Percentiles rank a stretch among this genome's conserved stretches.
Evolutionary conservation across 2,329 filamentous ascomycete species (phyloP).

Genomic region (Colletotrichum incanum): DNA sequence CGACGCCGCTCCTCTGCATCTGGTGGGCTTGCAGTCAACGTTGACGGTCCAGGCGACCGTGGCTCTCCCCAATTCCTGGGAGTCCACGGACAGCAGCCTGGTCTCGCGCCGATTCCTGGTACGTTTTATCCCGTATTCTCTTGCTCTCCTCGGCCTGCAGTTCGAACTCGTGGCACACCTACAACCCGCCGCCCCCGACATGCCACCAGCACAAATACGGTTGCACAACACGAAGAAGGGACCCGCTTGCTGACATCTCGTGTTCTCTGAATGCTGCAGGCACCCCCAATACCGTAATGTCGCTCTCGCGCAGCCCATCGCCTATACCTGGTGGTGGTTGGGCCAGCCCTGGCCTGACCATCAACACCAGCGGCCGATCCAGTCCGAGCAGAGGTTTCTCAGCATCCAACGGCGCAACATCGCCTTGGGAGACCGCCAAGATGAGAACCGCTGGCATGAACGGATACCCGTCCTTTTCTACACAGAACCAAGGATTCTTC

Average conservation of each 20-base stretch:
- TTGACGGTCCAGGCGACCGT: constrained; percentile 50
- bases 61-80: constrained; percentile 55
- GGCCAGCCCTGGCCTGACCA: constrained; percentile 85
- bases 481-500: constrained; percentile 89
- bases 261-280: constrained; percentile 55
- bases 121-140: constrained; percentile 52
- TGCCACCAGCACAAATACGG: constrained; percentile 34
- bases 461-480: constrained; percentile 84
- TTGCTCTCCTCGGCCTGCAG: constrained; percentile 35
- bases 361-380: constrained; percentile 77
- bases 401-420: constrained; percentile 68
- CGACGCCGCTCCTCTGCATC: constrained; percentile 51
- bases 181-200: constrained; percentile 24
- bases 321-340: constrained; percentile 89
- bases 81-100: constrained; percentile 57
- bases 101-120: constrained; percentile 71
- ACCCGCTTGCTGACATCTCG: constrained; percentile 44
- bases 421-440: constrained; percentile 88
- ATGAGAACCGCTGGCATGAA: constrained; percentile 81
- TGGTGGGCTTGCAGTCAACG: constrained; percentile 52
- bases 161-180: constrained; percentile 19
- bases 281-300: constrained; percentile 78
- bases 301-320: constrained; percentile 88
- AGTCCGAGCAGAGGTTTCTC: constrained; percentile 72
- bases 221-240: constrained; percentile 31